Evolutionary conservation across 1,284 basidiomycete species (phyloP).

Genomic region (Baeospora myosura): DNA sequence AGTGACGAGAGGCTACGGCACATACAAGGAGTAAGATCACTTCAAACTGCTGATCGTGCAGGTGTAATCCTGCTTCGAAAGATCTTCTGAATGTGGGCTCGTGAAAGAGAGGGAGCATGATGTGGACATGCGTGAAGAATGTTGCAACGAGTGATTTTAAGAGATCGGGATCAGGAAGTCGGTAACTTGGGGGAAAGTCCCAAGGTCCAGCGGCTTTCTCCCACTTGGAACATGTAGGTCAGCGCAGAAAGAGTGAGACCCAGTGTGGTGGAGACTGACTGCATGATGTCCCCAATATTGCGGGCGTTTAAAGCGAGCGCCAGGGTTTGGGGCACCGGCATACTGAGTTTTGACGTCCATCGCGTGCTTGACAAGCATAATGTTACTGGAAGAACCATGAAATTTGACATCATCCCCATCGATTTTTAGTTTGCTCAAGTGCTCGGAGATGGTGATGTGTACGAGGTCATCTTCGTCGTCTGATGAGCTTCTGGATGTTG

Average conservation of each 20-base stretch:
- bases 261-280: not conserved
- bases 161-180: not conserved
- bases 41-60: not conserved
- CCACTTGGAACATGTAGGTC: not conserved
- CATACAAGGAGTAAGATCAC: not conserved
- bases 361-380: slow-evolving; percentile 1
- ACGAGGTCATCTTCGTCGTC: not conserved
- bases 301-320: not conserved
- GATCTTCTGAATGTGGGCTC: slow-evolving; percentile 2
- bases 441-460: not conserved
- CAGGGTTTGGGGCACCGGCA: not conserved
- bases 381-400: not conserved
- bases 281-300: not conserved
- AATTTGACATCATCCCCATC: not conserved
- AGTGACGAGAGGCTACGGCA: not conserved
- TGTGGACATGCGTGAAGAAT: not conserved
- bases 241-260: not conserved
- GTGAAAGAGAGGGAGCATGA: not conserved
- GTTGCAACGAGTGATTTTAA: not conserved
- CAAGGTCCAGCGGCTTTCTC: not conserved
- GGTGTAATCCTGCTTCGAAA: not conserved
- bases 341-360: not conserved
- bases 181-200: not conserved
- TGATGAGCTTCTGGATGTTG: no score
- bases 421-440: not conserved